Evolutionary conservation across 2,329 filamentous ascomycete genomes (phyloP).

Genomic region (Chaetomium strumarium): DNA sequence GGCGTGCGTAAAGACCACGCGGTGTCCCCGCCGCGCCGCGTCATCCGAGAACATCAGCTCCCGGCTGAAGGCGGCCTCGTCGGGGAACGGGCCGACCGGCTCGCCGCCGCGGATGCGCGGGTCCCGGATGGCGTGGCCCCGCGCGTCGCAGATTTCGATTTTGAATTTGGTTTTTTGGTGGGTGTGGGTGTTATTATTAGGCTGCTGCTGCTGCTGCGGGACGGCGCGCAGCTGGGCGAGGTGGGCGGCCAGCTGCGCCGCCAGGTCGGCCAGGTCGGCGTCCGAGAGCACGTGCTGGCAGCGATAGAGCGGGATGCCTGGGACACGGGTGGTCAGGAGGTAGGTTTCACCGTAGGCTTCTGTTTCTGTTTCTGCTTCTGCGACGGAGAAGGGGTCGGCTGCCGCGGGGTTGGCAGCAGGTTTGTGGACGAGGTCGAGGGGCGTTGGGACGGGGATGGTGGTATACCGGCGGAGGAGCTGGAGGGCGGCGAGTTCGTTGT

Average conservation of each 20-base stretch:
- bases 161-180: constrained; percentile 6
- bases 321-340: constrained; percentile 24
- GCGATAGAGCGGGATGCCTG: constrained; percentile 18
- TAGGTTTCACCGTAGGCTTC: constrained; percentile 12
- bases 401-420: no score
- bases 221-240: constrained; percentile 27
- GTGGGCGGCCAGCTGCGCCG: constrained; percentile 25
- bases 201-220: constrained; percentile 13
- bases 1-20: constrained; percentile 31
- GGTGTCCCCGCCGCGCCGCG: constrained; percentile 26
- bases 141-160: constrained; percentile 29
- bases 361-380: no score
- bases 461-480: constrained; percentile 24
- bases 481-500: constrained; percentile 30
- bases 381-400: no score
- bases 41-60: constrained; percentile 28
- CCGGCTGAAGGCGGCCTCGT: constrained; percentile 28
- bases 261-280: constrained; percentile 21
- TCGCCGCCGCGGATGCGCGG: constrained; percentile 22
- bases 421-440: constrained; percentile 24
- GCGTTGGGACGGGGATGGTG: constrained; percentile 24
- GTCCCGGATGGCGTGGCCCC: constrained; percentile 27
- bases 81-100: constrained; percentile 14
- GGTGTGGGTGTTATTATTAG: no score
- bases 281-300: constrained; percentile 27